Conservation (phyloP, 495 filamentous ascomycete species). For the Copromyces sp. region DNA sequence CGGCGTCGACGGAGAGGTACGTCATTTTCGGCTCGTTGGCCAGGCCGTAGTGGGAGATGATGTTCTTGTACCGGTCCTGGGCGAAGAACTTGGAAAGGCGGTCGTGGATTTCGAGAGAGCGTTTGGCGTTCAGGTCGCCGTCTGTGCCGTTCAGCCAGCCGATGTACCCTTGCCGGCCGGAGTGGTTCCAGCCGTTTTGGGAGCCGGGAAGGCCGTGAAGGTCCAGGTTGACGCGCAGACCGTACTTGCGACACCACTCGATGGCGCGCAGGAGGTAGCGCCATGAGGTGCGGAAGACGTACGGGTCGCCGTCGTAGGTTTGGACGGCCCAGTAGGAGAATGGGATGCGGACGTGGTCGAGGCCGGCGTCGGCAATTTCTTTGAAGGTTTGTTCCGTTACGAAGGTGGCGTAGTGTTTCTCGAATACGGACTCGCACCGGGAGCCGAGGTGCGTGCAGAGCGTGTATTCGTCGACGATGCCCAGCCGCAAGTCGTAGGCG, state of each 20-base stretch:
- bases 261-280: slow-evolving; percentile 87
- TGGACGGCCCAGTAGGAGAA: slow-evolving; percentile 93
- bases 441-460: slow-evolving; percentile 59
- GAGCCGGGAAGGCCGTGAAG: slow-evolving; percentile 77
- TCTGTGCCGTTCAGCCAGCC: slow-evolving; percentile 71
- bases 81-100: slow-evolving; percentile 75
- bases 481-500: slow-evolving; percentile 49
- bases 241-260: slow-evolving; percentile 89
- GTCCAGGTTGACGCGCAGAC: slow-evolving; percentile 88
- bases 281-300: slow-evolving; percentile 80
- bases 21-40: slow-evolving; percentile 85
- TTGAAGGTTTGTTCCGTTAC: slow-evolving; percentile 72
- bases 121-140: slow-evolving; percentile 54
- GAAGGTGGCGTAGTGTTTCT: slow-evolving; percentile 86
- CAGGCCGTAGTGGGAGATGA: slow-evolving; percentile 76
- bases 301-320: slow-evolving; percentile 79
- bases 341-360: slow-evolving; percentile 92
- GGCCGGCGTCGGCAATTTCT: slow-evolving; percentile 76
- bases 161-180: slow-evolving; percentile 60
- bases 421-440: slow-evolving; percentile 51
- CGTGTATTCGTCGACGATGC: slow-evolving; percentile 83
- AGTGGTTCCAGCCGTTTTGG: slow-evolving; percentile 89
- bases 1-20: slow-evolving; percentile 41
- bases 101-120: slow-evolving; percentile 74
- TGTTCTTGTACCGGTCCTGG: slow-evolving; percentile 73